These are phyloP conservation scores for Suillus decipiens DNA, from an alignment of 768 basidiomycete species.

Conservation along the genomic window DNA sequence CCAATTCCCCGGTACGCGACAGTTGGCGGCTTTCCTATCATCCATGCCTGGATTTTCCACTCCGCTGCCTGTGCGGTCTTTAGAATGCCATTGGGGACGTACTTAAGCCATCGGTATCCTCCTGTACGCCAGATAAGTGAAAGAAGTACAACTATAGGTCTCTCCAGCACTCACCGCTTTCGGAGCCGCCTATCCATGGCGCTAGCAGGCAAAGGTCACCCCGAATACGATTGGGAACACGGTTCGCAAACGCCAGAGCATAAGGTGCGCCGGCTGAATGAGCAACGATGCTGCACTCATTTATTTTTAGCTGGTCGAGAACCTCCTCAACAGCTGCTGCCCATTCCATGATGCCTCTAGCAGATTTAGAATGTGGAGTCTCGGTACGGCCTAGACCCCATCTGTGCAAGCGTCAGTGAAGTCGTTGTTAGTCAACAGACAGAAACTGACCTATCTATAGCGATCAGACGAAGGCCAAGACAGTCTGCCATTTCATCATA, in stretches of 20 bases:
- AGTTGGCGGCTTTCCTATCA: conserved; percentile 93
- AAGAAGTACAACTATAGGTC: conserved; percentile 9
- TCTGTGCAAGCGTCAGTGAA: conserved; percentile 36
- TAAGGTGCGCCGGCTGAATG: conserved; percentile 97
- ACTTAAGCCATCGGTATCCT: conserved; percentile 96
- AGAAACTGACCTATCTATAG: conserved; percentile 80
- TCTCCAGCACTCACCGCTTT: conserved; percentile 57
- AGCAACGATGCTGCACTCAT: conserved; percentile 86
- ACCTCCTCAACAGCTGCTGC: conserved; percentile 88
- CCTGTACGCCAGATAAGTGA: conserved; percentile 40
- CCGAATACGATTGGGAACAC: conserved; percentile 68
- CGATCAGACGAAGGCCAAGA: conserved; percentile 84
- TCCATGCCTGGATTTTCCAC: conserved; percentile 96
- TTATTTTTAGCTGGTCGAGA: conserved; percentile 75
- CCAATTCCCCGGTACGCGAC: conserved; percentile 86
- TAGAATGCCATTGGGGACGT: conserved; percentile 89
- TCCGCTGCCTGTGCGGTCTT: conserved; percentile 97
- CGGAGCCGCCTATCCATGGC: conserved; percentile 94
- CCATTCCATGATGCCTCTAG: conserved; percentile 89
- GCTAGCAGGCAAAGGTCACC: conserved; percentile 89
- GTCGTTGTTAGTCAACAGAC: not conserved
- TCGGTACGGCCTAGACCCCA: conserved; percentile 94
- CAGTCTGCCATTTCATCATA: conserved; percentile 96
- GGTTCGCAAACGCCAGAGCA: conserved; percentile 84
- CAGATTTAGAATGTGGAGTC: conserved; percentile 58